Conservation (phyloP, 257 asterid species). For the Solanum piurae region DNA sequence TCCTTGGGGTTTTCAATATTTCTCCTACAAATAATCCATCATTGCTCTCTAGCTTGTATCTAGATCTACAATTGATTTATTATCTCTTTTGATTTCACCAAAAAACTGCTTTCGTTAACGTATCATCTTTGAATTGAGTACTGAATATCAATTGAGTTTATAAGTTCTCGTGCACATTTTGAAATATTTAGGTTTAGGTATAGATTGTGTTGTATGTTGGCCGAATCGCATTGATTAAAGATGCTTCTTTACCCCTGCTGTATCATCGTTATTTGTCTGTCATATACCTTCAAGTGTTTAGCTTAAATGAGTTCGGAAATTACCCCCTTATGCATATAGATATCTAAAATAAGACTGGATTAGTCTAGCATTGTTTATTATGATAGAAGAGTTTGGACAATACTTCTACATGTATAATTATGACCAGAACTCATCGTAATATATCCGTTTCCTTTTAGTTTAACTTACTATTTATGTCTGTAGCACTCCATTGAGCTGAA, state of each 20-base stretch:
- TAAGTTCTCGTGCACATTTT: background rate
- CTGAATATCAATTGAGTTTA: background rate
- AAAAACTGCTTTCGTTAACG: background rate
- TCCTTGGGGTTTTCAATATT: constrained; percentile 39
- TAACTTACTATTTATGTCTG: background rate
- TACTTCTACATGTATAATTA: background rate
- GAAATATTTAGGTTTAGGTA: too few species aligned
- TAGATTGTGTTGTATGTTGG: too few species aligned
- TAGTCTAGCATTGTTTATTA: background rate
- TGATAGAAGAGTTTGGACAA: background rate
- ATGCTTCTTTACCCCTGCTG: too few species aligned
- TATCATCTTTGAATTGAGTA: background rate
- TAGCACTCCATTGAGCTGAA: background rate
- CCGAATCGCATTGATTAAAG: too few species aligned
- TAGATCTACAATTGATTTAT: too few species aligned
- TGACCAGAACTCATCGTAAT: background rate
- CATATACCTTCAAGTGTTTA: background rate
- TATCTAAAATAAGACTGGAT: background rate
- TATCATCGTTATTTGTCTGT: background rate
- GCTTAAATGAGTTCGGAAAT: background rate
- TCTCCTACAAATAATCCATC: constrained; percentile 18
- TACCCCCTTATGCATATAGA: background rate
- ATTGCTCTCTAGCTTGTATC: background rate
- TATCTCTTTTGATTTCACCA: background rate
- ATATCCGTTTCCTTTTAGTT: background rate